phyloP scores from a whole-genome alignment of 2,329 filamentous ascomycete genomes.

The Ceratocystiopsis sp. region DNA sequence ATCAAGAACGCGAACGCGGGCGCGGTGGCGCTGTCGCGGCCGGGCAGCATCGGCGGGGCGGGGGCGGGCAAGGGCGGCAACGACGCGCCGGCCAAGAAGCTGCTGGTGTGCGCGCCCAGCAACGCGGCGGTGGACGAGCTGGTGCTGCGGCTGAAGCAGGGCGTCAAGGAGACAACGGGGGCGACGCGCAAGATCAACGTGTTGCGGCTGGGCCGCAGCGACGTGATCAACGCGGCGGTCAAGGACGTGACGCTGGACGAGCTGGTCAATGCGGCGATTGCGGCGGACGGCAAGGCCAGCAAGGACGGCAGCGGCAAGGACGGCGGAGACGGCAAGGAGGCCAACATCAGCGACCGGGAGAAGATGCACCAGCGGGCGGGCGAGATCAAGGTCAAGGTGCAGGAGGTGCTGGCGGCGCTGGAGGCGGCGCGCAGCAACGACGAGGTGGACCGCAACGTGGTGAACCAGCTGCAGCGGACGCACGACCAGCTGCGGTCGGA shows the following conservation, averaged over 20 bases:
- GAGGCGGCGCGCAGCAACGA: slow-evolving; percentile 45
- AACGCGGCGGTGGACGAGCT: slow-evolving; percentile 95
- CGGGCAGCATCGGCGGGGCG: slow-evolving; percentile 15
- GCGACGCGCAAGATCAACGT: slow-evolving; percentile 64
- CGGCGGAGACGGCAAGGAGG: neutral
- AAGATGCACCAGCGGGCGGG: slow-evolving; percentile 46
- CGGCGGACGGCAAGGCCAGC: neutral
- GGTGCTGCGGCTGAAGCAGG: slow-evolving; percentile 78
- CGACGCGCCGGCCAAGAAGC: slow-evolving; percentile 47
- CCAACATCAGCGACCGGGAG: slow-evolving; percentile 35
- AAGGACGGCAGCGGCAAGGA: slow-evolving; percentile 1
- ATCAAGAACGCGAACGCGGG: slow-evolving; percentile 25
- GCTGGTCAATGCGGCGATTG: slow-evolving; percentile 54
- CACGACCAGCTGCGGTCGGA: slow-evolving; percentile 52
- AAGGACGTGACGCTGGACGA: slow-evolving; percentile 88
- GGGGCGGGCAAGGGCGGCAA: slow-evolving; percentile 13
- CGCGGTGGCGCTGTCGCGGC: slow-evolving; percentile 26
- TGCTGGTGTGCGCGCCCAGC: slow-evolving; percentile 93
- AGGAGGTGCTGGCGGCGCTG: slow-evolving; percentile 51
- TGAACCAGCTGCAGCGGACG: slow-evolving; percentile 50
- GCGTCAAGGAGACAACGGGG: slow-evolving; percentile 63
- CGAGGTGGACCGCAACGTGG: slow-evolving; percentile 28
- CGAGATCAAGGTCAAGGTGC: slow-evolving; percentile 60
- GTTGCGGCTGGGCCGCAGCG: slow-evolving; percentile 73
- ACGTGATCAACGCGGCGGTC: slow-evolving; percentile 81